phyloP scores from a whole-genome alignment of 345 rosid species.

The Rhodamnia rubescens region DNA sequence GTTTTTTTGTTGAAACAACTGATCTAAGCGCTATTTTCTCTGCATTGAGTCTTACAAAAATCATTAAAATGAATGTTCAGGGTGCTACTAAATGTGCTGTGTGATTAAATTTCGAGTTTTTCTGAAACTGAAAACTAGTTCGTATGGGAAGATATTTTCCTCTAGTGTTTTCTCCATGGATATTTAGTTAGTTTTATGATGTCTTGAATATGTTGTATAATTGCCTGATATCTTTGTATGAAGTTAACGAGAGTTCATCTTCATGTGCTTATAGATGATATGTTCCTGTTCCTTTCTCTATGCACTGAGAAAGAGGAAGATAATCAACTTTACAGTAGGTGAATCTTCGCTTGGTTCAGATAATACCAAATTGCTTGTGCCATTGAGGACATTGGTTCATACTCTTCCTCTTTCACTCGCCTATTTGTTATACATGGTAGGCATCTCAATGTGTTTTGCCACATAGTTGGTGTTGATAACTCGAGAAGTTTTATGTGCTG shows the following conservation, averaged over 20 bases:
- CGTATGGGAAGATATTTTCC: neutral
- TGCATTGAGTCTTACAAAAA: neutral
- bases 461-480: neutral
- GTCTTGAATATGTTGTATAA: neutral
- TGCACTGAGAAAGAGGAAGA: conserved; percentile 49
- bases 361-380: conserved; percentile 35
- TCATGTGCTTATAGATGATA: conserved; percentile 43
- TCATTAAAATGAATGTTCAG: neutral
- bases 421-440: conserved; percentile 94
- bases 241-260: neutral
- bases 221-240: neutral
- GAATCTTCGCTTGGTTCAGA: conserved; percentile 47
- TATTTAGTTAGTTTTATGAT: neutral
- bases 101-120: neutral
- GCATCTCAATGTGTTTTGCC: neutral
- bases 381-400: conserved; percentile 55
- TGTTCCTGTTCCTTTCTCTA: conserved; percentile 71
- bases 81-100: neutral
- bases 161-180: neutral
- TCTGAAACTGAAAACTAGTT: neutral
- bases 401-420: conserved; percentile 67
- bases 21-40: neutral
- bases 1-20: neutral
- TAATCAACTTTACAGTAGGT: conserved; percentile 49
- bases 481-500: neutral